Percentiles rank a stretch among this genome's conserved stretches.
Conservation (phyloP, 495 filamentous ascomycete species). For the Usnea hakonensis region DNA sequence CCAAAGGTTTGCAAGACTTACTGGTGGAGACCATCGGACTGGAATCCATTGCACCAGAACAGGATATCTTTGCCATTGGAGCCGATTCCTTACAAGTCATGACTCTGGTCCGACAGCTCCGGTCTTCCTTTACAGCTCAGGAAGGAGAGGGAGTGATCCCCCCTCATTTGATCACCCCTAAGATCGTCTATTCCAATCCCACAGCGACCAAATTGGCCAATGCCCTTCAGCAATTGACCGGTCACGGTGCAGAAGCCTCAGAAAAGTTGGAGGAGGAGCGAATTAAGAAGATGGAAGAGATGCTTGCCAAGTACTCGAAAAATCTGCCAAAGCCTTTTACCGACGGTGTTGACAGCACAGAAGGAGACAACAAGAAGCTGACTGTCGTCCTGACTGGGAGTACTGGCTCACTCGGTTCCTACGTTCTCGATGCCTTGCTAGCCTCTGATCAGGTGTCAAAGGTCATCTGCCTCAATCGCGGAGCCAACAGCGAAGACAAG, state of each 20-base stretch:
- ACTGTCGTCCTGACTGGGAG: not conserved
- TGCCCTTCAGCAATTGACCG: not conserved
- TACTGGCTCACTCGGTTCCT: conserved; percentile 39
- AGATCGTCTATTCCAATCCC: conserved; percentile 2
- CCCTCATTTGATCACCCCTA: not conserved
- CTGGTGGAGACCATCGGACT: not conserved
- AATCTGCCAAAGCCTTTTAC: not conserved
- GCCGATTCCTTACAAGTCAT: conserved; percentile 4
- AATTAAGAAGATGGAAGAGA: conserved; percentile 2
- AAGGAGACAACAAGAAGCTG: not conserved
- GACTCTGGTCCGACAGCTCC: not conserved
- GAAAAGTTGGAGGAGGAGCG: not conserved
- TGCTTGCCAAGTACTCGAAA: conserved; percentile 7
- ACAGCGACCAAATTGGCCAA: not conserved
- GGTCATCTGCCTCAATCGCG: conserved; percentile 52
- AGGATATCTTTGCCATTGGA: not conserved
- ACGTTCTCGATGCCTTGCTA: conserved; percentile 43
- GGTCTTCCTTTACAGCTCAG: not conserved
- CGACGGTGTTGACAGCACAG: not conserved
- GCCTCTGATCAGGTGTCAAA: conserved; percentile 34
- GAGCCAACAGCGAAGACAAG: not conserved
- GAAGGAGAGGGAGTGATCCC: conserved; percentile 5
- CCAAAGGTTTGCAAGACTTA: not conserved
- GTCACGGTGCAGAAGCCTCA: not conserved
- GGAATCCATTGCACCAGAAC: not conserved